phyloP scores from a whole-genome alignment of 257 asterid genomes.

The Scutellaria minor region DNA sequence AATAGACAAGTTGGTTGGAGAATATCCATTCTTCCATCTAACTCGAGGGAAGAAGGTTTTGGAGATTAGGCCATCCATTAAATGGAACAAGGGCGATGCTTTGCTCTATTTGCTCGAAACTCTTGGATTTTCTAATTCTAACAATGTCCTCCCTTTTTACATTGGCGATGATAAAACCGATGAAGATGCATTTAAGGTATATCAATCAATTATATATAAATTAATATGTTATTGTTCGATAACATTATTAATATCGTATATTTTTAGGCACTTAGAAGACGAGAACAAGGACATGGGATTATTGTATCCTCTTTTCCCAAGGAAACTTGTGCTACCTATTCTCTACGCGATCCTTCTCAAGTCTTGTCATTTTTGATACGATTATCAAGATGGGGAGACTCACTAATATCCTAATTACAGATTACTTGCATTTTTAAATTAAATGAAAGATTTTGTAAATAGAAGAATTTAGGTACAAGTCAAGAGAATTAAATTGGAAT shows the following conservation, averaged over 20 bases:
- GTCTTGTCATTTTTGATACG: constrained; percentile 56
- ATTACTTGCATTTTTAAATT: too few species aligned
- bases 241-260: too few species aligned
- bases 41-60: constrained; percentile 79
- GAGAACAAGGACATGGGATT: constrained; percentile 62
- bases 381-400: constrained; percentile 55
- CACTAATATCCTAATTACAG: not conserved
- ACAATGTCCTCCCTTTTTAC: constrained; percentile 62
- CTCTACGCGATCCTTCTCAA: constrained; percentile 66
- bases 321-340: constrained; percentile 66
- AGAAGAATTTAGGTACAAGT: not conserved
- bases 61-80: constrained; percentile 80
- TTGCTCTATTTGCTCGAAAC: constrained; percentile 63
- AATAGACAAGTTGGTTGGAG: constrained; percentile 41
- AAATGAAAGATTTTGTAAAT: not conserved
- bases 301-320: constrained; percentile 65
- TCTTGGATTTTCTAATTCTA: constrained; percentile 53
- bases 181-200: constrained; percentile 89
- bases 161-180: constrained; percentile 86
- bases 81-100: constrained; percentile 90
- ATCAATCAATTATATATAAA: too few species aligned
- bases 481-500: constrained; percentile 17
- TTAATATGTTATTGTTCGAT: too few species aligned
- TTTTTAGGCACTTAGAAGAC: constrained; percentile 53
- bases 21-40: constrained; percentile 54